Conservation (phyloP, 345 rosid species). For the Litchi chinensis region DNA sequence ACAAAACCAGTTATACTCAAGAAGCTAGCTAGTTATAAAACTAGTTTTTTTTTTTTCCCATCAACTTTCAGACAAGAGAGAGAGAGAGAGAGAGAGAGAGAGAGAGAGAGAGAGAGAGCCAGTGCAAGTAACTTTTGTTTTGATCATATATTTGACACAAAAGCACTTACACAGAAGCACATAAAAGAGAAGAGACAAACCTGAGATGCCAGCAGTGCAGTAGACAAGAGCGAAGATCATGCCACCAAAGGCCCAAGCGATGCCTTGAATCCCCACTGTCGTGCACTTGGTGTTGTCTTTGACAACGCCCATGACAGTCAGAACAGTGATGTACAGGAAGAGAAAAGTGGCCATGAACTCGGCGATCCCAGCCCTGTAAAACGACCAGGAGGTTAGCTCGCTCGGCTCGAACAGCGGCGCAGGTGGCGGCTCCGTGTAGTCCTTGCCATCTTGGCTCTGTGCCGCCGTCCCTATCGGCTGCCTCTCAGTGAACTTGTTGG, state of each 20-base stretch:
- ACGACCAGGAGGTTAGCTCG: slow-evolving; percentile 51
- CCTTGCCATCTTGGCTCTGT: slow-evolving; percentile 43
- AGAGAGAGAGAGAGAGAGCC: not conserved
- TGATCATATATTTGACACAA: not conserved
- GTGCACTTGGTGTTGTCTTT: slow-evolving; percentile 33
- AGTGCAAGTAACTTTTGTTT: not conserved
- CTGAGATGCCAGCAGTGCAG: slow-evolving; percentile 64
- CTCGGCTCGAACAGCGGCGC: slow-evolving; percentile 46
- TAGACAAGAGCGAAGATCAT: slow-evolving; percentile 70
- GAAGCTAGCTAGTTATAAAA: not conserved
- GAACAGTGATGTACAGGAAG: slow-evolving; percentile 45
- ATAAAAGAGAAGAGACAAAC: slow-evolving; percentile 5
- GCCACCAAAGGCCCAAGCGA: slow-evolving; percentile 71
- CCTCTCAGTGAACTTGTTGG: slow-evolving; percentile 54
- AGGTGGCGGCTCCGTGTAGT: slow-evolving; percentile 55
- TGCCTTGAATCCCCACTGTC: slow-evolving; percentile 58
- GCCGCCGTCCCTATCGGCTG: slow-evolving; percentile 61
- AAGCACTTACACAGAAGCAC: not conserved
- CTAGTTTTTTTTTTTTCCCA: no score
- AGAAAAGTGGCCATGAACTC: slow-evolving; percentile 58
- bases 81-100: no score
- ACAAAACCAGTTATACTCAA: not conserved
- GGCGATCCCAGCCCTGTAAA: slow-evolving; percentile 57
- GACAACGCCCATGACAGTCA: slow-evolving; percentile 60
- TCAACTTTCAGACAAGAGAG: not conserved